Base-by-base conservation (phyloP, 176 grass and related monocot genomes). In the Eremochloa ophiuroides region DNA sequence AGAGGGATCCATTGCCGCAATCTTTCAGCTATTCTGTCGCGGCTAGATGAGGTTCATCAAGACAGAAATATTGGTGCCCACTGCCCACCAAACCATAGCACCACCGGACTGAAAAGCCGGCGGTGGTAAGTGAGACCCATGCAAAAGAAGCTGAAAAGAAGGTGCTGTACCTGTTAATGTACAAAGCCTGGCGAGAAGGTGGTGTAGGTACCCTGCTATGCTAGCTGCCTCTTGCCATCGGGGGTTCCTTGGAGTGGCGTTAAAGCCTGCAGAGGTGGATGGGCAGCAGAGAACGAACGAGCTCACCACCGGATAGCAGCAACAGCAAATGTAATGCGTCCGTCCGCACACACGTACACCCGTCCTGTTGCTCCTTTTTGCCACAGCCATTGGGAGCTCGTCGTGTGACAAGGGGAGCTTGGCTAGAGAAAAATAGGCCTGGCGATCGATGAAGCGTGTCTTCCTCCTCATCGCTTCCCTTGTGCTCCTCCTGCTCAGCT, bases 171-270 rank as follows among this genome's bases (percentile, higher is more conserved):
- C 40, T 51, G 47, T 22, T n/a, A n/a, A n/a, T n/a, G 53, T 58
- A 23, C 51, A 55, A n/a, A 23, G 58, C 38, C 53, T 61, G 73
- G 39, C 15, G 56, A 60, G 33, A 10, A 31, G 46, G 16, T 31
- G 15, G 15, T 2, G 11, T 74, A 47, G 47, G 11, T 74, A 47
- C 61, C 28, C 16, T 46, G 16, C 66, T 10, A 35, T n/a, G 10
- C 47, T 11, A n/a, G n/a, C 31, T 11, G 48, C 30, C 56, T 66
- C 42, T 34, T 20, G 37, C 22, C 39, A 75, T 17, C 33, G 3
- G 34, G 60, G 88, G 71, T 97, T 87, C 62, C 95, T 93, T 97
- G 92, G 92, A 91, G 90, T 93, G 89, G 66, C 86, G 85, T 87
- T 91, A 79, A 97, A 92, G 95, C 80, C 76, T 71, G 76, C 69